Evolutionary conservation across 2,329 filamentous ascomycete species (phyloP).

Genomic region (Cladosporium austrohemisphaericum): DNA sequence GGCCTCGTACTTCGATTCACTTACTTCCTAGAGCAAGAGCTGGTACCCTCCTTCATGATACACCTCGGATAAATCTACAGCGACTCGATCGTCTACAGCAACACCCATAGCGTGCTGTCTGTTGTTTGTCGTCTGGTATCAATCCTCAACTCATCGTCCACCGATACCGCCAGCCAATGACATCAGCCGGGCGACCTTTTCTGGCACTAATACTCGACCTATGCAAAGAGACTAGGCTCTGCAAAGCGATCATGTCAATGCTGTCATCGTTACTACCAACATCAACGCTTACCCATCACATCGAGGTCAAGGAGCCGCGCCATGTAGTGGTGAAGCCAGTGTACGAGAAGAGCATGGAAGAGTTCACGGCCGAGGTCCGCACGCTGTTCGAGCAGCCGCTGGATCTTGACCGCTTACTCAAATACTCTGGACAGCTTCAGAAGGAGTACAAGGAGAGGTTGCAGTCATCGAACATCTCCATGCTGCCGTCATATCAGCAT

Average conservation of each 20-base stretch:
- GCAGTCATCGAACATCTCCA: slow-evolving; percentile 55
- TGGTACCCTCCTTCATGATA: neutral
- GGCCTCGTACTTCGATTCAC: slow-evolving; percentile 1
- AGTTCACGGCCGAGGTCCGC: slow-evolving; percentile 43
- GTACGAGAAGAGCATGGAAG: slow-evolving; percentile 46
- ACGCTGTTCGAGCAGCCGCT: slow-evolving; percentile 43
- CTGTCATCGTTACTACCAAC: slow-evolving; percentile 33
- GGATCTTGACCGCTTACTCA: slow-evolving; percentile 38
- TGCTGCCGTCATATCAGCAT: slow-evolving; percentile 64
- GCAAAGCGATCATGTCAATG: slow-evolving; percentile 24
- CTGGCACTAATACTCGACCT: slow-evolving; percentile 19
- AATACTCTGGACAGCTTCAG: slow-evolving; percentile 44
- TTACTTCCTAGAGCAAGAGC: neutral
- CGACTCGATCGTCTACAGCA: neutral
- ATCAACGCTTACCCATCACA: slow-evolving; percentile 29
- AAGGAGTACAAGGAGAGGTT: slow-evolving; percentile 54
- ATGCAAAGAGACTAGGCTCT: slow-evolving; percentile 22
- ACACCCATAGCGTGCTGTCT: neutral
- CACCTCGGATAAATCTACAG: neutral
- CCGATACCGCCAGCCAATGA: slow-evolving; percentile 4
- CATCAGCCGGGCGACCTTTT: slow-evolving; percentile 9
- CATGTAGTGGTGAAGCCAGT: slow-evolving; percentile 36
- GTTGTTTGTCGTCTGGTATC: neutral
- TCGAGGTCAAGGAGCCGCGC: slow-evolving; percentile 30
- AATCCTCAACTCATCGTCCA: neutral